A percentile compares a stretch with the other conserved stretches of the same genome.
phyloP scores from a whole-genome alignment of 129 eudicot species.

The Cynara cardunculus region DNA sequence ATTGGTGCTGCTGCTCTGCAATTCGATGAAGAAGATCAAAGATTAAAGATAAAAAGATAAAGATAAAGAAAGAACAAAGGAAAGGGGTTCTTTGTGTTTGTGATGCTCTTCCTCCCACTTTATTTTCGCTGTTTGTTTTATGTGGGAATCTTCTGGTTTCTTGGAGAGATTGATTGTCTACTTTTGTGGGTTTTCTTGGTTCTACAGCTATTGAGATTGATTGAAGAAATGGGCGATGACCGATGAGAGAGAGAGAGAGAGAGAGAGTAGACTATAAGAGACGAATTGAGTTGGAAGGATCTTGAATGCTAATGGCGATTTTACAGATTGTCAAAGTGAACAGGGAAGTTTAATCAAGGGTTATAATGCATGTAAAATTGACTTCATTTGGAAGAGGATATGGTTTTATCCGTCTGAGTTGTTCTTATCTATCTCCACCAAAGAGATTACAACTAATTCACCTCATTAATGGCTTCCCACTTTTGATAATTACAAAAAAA shows the following conservation, averaged over 20 bases:
- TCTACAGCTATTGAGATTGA: slow-evolving; percentile 26
- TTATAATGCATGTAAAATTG: background rate
- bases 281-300: slow-evolving; percentile 38
- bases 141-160: slow-evolving; percentile 64
- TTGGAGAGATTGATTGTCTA: slow-evolving; percentile 43
- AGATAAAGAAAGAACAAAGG: slow-evolving; percentile 9
- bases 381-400: background rate
- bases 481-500: background rate
- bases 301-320: slow-evolving; percentile 35
- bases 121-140: slow-evolving; percentile 6
- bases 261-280: slow-evolving; percentile 24
- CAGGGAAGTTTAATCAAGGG: slow-evolving; percentile 10
- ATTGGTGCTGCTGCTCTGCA: background rate
- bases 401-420: slow-evolving; percentile 11
- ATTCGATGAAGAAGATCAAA: slow-evolving; percentile 9
- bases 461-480: background rate
- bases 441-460: background rate
- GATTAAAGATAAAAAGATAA: slow-evolving; percentile 7
- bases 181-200: slow-evolving; percentile 30
- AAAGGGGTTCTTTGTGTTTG: background rate
- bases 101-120: background rate
- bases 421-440: background rate
- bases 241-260: slow-evolving; percentile 39
- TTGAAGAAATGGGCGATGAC: slow-evolving; percentile 27
- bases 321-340: slow-evolving; percentile 24